These are phyloP conservation scores for Gastroboletus turbinatus DNA, from an alignment of 1,284 basidiomycete species.

Conservation along the genomic window DNA sequence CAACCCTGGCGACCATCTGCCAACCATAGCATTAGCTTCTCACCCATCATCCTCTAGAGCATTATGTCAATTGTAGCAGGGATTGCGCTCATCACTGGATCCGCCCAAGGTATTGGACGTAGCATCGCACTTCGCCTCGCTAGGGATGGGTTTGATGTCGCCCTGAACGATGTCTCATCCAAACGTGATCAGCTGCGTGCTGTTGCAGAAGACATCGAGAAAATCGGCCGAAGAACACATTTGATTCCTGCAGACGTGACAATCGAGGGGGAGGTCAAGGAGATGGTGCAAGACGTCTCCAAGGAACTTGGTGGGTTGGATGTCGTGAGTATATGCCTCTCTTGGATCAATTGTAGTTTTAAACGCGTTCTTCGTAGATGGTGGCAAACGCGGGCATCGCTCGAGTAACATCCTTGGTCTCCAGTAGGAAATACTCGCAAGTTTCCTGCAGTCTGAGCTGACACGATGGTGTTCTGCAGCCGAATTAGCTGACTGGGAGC, in stretches of 20 bases:
- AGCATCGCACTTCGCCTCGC: slow-evolving; percentile 8
- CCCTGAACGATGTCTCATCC: slow-evolving; percentile 7
- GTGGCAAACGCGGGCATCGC: slow-evolving; percentile 13
- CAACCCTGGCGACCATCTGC: background rate
- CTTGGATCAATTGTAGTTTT: no score
- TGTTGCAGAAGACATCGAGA: slow-evolving; percentile 7
- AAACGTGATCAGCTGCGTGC: slow-evolving; percentile 7
- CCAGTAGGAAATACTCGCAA: background rate
- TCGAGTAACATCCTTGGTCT: background rate
- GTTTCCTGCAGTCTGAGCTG: background rate
- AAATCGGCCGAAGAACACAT: slow-evolving; percentile 4
- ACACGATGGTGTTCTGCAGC: slow-evolving; percentile 5
- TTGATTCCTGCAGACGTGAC: slow-evolving; percentile 8
- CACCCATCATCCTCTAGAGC: background rate
- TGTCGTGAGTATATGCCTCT: slow-evolving; percentile 1
- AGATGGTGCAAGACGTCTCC: background rate
- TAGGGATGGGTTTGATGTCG: slow-evolving; percentile 8
- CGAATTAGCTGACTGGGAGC: slow-evolving; percentile 22
- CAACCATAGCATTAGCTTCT: background rate
- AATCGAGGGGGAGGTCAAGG: slow-evolving; percentile 6
- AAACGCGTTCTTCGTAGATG: background rate
- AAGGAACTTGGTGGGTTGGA: slow-evolving; percentile 11
- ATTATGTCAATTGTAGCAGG: background rate
- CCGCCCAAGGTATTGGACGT: slow-evolving; percentile 8
- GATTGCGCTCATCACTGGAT: slow-evolving; percentile 6